Conservation (phyloP, 352 stramenopile species). For the Phytophthora citrophthora region DNA sequence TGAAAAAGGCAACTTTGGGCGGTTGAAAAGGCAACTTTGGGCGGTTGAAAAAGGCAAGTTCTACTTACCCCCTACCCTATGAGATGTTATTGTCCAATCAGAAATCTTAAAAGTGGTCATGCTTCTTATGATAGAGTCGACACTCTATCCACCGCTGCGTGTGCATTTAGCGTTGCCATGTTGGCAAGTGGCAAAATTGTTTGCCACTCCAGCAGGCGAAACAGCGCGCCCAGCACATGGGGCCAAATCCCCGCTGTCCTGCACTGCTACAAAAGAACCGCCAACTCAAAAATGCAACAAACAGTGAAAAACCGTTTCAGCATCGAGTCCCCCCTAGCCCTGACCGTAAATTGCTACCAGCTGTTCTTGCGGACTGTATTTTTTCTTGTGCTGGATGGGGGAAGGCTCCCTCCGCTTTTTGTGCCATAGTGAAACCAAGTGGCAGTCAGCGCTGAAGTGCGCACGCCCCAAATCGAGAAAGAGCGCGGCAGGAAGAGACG, state of each 20-base stretch:
- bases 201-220: constrained; percentile 1
- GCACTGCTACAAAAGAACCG: neutral
- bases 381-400: constrained; percentile 30
- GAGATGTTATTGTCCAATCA: constrained; percentile 3
- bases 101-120: neutral
- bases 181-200: constrained; percentile 7
- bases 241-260: constrained; percentile 7
- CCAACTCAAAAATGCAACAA: neutral
- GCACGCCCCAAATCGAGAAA: constrained; percentile 28
- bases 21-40: neutral
- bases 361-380: constrained; percentile 36
- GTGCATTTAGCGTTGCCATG: too few species aligned
- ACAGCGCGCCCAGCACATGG: neutral
- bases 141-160: neutral
- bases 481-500: constrained; percentile 32
- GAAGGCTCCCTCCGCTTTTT: neutral
- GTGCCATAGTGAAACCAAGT: constrained; percentile 33
- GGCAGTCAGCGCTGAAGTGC: neutral
- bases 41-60: constrained; percentile 1
- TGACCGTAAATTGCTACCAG: constrained; percentile 19
- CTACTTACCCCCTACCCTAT: neutral
- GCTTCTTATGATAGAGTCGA: constrained; percentile 3
- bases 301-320: constrained; percentile 18
- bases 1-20: constrained; percentile 3
- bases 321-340: neutral